A percentile compares a stretch with the other conserved stretches of the same genome.
These are phyloP conservation scores for Blastocystis sp. DNA, from an alignment of 352 stramenopile genomes.

Conservation along the genomic window DNA sequence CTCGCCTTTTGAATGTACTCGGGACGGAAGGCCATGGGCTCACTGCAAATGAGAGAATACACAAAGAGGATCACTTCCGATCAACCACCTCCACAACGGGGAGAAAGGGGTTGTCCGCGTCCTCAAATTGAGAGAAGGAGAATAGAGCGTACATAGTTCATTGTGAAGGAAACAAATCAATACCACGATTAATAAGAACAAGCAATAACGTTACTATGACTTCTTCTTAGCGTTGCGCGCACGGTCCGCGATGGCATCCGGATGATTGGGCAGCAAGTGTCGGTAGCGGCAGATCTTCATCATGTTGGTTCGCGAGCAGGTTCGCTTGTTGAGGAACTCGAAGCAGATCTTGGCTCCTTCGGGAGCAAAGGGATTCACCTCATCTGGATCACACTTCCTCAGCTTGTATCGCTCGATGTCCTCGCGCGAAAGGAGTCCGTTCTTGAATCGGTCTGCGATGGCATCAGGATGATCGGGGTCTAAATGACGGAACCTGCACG, in stretches of 20 bases:
- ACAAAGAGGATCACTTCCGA: neutral
- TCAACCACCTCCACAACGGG: neutral
- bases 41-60: neutral
- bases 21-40: neutral
- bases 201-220: neutral
- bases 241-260: constrained; percentile 18
- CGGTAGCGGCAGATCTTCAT: constrained; percentile 17
- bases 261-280: constrained; percentile 25
- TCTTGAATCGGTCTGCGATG: constrained; percentile 40
- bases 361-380: constrained; percentile 44
- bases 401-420: constrained; percentile 8
- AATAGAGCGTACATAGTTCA: neutral
- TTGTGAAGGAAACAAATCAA: neutral
- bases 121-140: neutral
- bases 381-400: neutral
- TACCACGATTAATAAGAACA: neutral
- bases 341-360: constrained; percentile 27
- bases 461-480: constrained; percentile 10
- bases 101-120: neutral
- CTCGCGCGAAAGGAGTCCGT: neutral
- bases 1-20: neutral
- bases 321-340: constrained; percentile 32
- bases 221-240: neutral
- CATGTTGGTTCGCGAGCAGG: neutral
- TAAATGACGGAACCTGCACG: constrained; percentile 30